phyloP scores from a whole-genome alignment of 352 stramenopile species.

The Phytopythium kandeliae region DNA sequence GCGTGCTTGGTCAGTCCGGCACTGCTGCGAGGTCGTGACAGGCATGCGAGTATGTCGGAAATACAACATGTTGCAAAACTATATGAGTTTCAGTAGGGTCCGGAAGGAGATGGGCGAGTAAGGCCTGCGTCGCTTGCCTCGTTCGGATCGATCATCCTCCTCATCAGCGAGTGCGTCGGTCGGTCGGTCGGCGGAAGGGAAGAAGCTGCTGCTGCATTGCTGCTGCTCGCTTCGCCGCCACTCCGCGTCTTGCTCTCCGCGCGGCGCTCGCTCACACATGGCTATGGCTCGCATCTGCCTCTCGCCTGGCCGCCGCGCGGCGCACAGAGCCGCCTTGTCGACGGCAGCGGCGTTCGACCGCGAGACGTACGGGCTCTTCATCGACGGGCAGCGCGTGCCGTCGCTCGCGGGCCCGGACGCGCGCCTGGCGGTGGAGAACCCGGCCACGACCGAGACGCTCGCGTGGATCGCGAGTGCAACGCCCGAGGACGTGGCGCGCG shows the following conservation, averaged over 20 bases:
- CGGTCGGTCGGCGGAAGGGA: no score
- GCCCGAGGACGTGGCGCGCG: slow-evolving; percentile 25
- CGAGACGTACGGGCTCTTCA: slow-evolving; percentile 38
- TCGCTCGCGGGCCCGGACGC: slow-evolving; percentile 15
- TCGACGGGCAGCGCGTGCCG: slow-evolving; percentile 28
- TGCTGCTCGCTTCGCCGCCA: no score
- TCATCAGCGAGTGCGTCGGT: no score
- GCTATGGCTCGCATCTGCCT: not conserved
- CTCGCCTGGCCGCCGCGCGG: not conserved
- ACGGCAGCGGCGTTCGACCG: slow-evolving; percentile 14
- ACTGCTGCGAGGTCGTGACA: no score
- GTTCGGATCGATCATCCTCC: no score
- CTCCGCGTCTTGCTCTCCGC: not conserved
- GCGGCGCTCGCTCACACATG: not conserved
- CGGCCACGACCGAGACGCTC: slow-evolving; percentile 35
- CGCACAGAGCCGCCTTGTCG: not conserved
- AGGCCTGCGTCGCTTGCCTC: no score
- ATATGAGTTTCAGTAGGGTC: no score
- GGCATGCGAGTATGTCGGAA: no score
- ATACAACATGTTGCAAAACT: no score
- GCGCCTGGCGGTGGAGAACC: slow-evolving; percentile 37
- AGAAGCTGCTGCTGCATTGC: no score
- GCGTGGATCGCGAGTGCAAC: slow-evolving; percentile 28
- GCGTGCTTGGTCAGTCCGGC: no score
- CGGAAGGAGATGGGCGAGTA: no score